Percentiles rank a stretch among this genome's conserved stretches.
Evolutionary conservation across 2,329 filamentous ascomycete species (phyloP).

Genomic region (Pestalotiopsis sp.): DNA sequence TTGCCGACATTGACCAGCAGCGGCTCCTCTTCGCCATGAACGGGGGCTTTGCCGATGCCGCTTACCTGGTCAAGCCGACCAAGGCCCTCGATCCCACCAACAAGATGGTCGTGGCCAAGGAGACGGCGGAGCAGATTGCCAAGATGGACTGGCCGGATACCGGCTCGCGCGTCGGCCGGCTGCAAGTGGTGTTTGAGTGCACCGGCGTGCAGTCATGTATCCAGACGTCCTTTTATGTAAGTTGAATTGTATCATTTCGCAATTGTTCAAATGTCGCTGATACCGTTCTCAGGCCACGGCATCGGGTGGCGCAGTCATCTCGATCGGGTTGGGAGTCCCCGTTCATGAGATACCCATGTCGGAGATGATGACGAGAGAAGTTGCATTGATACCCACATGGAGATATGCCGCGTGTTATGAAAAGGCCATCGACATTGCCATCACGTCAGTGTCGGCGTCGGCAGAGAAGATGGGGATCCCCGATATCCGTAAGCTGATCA

Average conservation of each 20-base stretch:
- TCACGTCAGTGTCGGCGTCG: neutral
- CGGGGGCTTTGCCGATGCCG: neutral
- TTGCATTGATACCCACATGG: slow-evolving; percentile 57
- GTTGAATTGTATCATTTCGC: neutral
- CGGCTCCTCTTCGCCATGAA: neutral
- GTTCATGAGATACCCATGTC: slow-evolving; percentile 71
- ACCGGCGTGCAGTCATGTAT: slow-evolving; percentile 15
- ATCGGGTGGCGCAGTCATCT: slow-evolving; percentile 49
- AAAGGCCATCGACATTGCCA: neutral
- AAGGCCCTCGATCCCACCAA: slow-evolving; percentile 4
- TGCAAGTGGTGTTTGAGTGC: slow-evolving; percentile 15
- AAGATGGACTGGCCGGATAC: neutral
- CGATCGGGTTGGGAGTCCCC: slow-evolving; percentile 75
- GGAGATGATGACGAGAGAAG: slow-evolving; percentile 68
- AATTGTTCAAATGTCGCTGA: accelerated
- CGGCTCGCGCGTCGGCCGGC: neutral
- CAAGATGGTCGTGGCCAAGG: slow-evolving; percentile 13
- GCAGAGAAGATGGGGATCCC: neutral
- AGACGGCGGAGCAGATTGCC: slow-evolving; percentile 8
- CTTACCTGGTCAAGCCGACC: neutral
- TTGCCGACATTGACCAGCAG: neutral
- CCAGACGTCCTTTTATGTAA: slow-evolving; percentile 12
- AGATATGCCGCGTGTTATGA: neutral
- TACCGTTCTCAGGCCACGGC: no score
- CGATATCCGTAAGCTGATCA: neutral